Evolutionary conservation across 2,329 filamentous ascomycete species (phyloP).

Genomic region (Penicillium paneum): DNA sequence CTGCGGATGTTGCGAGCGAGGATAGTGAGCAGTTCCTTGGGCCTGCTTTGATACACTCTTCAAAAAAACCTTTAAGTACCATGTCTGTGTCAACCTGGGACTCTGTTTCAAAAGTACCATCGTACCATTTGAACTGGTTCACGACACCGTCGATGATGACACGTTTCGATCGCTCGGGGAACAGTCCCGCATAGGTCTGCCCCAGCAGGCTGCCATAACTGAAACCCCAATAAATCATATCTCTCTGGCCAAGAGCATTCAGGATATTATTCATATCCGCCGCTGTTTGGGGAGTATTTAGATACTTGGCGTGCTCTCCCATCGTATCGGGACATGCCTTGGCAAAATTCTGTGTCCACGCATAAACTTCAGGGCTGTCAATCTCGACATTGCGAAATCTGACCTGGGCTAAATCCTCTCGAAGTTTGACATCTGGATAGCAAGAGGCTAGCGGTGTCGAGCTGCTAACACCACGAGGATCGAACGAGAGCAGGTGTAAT

Average conservation of each 20-base stretch:
- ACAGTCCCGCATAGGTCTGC: slow-evolving; percentile 42
- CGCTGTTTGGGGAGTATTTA: slow-evolving; percentile 52
- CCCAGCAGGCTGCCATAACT: slow-evolving; percentile 42
- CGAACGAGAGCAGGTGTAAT: too few relatives aligned
- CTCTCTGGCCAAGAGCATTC: slow-evolving; percentile 41
- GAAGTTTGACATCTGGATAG: too few relatives aligned
- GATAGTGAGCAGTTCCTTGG: background rate
- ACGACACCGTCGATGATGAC: slow-evolving; percentile 25
- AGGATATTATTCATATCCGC: slow-evolving; percentile 53
- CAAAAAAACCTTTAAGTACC: slow-evolving; percentile 13
- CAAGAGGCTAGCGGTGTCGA: too few relatives aligned
- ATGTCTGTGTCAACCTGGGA: slow-evolving; percentile 13
- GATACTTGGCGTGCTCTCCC: slow-evolving; percentile 46
- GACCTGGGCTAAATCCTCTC: too few relatives aligned
- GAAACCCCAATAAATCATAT: slow-evolving; percentile 44
- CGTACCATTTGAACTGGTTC: slow-evolving; percentile 28
- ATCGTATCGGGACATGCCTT: slow-evolving; percentile 45
- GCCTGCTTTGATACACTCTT: slow-evolving; percentile 5
- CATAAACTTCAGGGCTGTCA: slow-evolving; percentile 37
- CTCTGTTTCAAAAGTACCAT: too few relatives aligned
- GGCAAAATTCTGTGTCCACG: slow-evolving; percentile 44
- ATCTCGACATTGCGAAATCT: too few relatives aligned
- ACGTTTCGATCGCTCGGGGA: slow-evolving; percentile 29
- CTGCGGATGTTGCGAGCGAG: slow-evolving; percentile 1
- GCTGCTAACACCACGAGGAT: too few relatives aligned